Evolutionary conservation across 352 stramenopile species (phyloP).

Genomic region (Phytophthora kernoviae): DNA sequence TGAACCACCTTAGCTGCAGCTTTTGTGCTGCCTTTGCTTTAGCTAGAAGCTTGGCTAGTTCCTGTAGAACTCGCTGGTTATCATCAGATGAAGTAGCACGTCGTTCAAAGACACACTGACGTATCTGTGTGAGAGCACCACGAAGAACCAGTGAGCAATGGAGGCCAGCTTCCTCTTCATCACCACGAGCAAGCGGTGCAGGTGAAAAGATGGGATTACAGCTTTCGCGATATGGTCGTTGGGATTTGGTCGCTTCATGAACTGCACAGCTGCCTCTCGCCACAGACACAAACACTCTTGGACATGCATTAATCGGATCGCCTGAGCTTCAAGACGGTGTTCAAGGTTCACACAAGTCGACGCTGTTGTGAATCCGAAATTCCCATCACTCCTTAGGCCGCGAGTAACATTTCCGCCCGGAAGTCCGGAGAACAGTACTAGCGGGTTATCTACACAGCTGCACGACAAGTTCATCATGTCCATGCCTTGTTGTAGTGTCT

Average conservation of each 20-base stretch:
- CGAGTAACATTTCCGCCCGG: background rate
- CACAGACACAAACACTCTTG: constrained; percentile 30
- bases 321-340: constrained; percentile 31
- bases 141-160: constrained; percentile 16
- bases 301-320: constrained; percentile 23
- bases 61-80: background rate
- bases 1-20: constrained; percentile 34
- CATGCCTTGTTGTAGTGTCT: constrained; percentile 25
- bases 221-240: background rate
- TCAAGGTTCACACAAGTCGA: constrained; percentile 32
- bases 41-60: constrained; percentile 11
- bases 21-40: constrained; percentile 16
- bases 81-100: background rate
- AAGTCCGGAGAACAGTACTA: constrained; percentile 16
- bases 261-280: constrained; percentile 25
- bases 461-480: constrained; percentile 26
- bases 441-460: constrained; percentile 24
- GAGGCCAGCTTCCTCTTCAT: background rate
- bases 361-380: background rate
- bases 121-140: constrained; percentile 23
- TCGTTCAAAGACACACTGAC: constrained; percentile 1
- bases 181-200: background rate
- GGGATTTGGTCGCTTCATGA: constrained; percentile 19
- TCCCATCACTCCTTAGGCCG: no score
- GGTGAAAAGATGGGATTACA: constrained; percentile 2